Conservation (phyloP, 257 asterid species). For the Thymus mandschuricus region DNA sequence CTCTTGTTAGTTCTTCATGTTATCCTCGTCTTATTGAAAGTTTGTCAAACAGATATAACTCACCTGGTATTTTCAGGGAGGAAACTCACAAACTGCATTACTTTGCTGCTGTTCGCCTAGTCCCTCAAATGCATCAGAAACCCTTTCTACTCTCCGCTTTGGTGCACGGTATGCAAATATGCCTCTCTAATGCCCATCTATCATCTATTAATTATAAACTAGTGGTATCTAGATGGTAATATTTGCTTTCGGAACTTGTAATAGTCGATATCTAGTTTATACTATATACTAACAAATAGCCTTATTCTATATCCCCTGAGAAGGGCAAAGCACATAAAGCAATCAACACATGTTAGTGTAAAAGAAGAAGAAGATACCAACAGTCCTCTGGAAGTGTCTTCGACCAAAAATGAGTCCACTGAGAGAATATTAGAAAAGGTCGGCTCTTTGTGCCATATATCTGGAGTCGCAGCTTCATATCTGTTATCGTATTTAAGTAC, state of each 20-base stretch:
- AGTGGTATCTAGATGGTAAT: background rate
- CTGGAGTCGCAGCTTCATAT: slow-evolving; percentile 18
- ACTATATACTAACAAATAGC: slow-evolving; percentile 10
- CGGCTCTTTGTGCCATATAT: slow-evolving; percentile 16
- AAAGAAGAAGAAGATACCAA: slow-evolving; percentile 48
- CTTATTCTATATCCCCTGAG: slow-evolving; percentile 33
- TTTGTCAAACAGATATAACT: slow-evolving; percentile 29
- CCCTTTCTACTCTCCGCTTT: slow-evolving; percentile 83
- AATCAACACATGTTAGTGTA: slow-evolving; percentile 41
- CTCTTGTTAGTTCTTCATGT: slow-evolving; percentile 62
- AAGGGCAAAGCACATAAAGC: slow-evolving; percentile 86
- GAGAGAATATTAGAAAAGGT: slow-evolving; percentile 72
- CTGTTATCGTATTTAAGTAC: slow-evolving; percentile 29
- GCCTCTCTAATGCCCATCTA: background rate
- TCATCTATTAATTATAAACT: background rate
- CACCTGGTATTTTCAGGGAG: slow-evolving; percentile 58
- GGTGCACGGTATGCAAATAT: slow-evolving; percentile 69
- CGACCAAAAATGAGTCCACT: slow-evolving; percentile 49
- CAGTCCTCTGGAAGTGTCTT: slow-evolving; percentile 31
- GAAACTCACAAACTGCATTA: slow-evolving; percentile 74
- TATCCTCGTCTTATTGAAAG: slow-evolving; percentile 23
- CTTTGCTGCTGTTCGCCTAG: slow-evolving; percentile 95
- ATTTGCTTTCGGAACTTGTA: background rate
- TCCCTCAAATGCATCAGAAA: slow-evolving; percentile 75
- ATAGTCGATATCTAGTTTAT: background rate